Percentiles rank a stretch among this genome's conserved stretches.
phyloP scores from a whole-genome alignment of 352 stramenopile species.

The Phytopythium oedochilum region DNA sequence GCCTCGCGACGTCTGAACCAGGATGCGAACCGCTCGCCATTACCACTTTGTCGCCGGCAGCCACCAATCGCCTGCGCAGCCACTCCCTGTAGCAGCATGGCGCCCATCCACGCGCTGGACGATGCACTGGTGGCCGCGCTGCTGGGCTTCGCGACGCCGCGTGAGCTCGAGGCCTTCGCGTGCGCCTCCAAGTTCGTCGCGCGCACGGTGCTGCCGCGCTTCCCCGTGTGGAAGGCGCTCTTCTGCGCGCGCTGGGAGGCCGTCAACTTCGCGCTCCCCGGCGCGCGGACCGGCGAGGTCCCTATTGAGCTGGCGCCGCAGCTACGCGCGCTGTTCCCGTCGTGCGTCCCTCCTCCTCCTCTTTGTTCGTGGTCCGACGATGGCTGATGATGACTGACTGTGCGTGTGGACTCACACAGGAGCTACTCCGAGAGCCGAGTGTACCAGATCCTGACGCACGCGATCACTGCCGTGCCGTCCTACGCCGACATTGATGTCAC shows the following conservation, averaged over 20 bases:
- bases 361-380: neutral
- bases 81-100: slow-evolving; percentile 6
- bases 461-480: slow-evolving; percentile 19
- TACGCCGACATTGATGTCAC: slow-evolving; percentile 28
- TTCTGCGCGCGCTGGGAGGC: slow-evolving; percentile 28
- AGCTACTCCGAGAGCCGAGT: slow-evolving; percentile 19
- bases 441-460: slow-evolving; percentile 28
- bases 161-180: slow-evolving; percentile 29
- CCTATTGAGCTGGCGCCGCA: slow-evolving; percentile 13
- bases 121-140: slow-evolving; percentile 25
- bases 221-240: slow-evolving; percentile 25
- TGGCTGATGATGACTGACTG: neutral
- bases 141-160: slow-evolving; percentile 17
- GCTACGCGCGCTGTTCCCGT: slow-evolving; percentile 18
- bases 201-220: slow-evolving; percentile 18
- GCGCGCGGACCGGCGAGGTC: slow-evolving; percentile 7
- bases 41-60: neutral
- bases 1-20: slow-evolving; percentile 3
- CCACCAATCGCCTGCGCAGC: neutral
- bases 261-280: slow-evolving; percentile 24
- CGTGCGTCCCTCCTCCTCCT: neutral
- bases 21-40: neutral
- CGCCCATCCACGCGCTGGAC: slow-evolving; percentile 22
- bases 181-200: slow-evolving; percentile 25
- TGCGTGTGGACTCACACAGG: neutral